phyloP scores from a whole-genome alignment of 2,329 filamentous ascomycete species.

The Trichophyton verrucosum region DNA sequence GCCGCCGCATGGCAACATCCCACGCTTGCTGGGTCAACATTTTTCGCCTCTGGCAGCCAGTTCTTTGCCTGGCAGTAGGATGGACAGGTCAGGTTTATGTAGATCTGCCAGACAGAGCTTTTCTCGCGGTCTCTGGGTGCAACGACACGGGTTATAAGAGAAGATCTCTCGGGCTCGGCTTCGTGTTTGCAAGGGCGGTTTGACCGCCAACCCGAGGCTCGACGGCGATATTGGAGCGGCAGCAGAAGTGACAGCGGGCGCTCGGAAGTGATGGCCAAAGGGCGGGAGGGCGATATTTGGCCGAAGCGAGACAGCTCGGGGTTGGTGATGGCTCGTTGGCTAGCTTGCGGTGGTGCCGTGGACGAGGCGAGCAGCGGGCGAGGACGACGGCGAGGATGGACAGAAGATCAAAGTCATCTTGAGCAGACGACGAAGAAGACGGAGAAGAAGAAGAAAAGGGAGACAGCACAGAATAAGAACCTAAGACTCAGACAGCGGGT shows the following conservation, averaged over 20 bases:
- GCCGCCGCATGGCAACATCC: conserved; percentile 3
- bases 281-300: background rate
- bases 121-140: background rate
- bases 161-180: too few relatives aligned
- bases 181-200: too few relatives aligned
- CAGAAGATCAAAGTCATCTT: background rate
- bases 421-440: background rate
- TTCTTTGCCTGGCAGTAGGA: background rate
- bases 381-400: background rate
- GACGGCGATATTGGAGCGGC: background rate
- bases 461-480: background rate
- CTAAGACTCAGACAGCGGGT: too few relatives aligned
- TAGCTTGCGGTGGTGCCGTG: background rate
- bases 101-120: too few relatives aligned
- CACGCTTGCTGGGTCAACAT: background rate
- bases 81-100: background rate
- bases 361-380: background rate
- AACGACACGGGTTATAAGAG: too few relatives aligned
- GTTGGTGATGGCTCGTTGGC: background rate
- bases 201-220: background rate
- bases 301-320: background rate
- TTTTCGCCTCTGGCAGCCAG: background rate
- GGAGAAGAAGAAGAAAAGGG: background rate
- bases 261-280: background rate
- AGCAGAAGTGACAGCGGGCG: background rate